Percentiles rank a stretch among this genome's conserved stretches.
These are phyloP conservation scores for Cichorium intybus DNA, from an alignment of 140 eudicot species.

Conservation along the genomic window DNA sequence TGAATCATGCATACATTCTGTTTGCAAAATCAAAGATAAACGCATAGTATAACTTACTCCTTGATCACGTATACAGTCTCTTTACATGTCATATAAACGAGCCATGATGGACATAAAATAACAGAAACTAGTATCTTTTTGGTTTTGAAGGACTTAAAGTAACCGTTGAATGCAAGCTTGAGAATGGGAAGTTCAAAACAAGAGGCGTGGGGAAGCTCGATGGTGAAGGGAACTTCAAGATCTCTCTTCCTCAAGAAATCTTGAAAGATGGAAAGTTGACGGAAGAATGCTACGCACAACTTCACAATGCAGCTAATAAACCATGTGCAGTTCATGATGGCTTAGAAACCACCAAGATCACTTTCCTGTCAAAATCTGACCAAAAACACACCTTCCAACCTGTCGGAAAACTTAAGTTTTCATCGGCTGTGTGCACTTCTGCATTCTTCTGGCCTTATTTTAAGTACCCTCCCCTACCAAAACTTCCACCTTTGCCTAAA, in stretches of 20 bases:
- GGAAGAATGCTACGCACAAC: slow-evolving; percentile 77
- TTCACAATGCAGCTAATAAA: slow-evolving; percentile 58
- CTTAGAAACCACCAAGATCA: slow-evolving; percentile 49
- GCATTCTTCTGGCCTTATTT: slow-evolving; percentile 65
- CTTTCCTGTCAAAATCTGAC: slow-evolving; percentile 32
- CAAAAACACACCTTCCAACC: slow-evolving; percentile 58
- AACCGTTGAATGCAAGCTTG: slow-evolving; percentile 70
- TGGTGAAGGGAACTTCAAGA: slow-evolving; percentile 61
- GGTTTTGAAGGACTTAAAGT: slow-evolving; percentile 60
- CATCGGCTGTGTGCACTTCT: slow-evolving; percentile 64
- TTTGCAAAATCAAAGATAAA: too few species aligned
- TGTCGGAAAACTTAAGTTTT: slow-evolving; percentile 54
- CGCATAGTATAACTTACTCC: too few species aligned
- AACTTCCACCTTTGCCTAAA: slow-evolving; percentile 38
- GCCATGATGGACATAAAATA: background rate
- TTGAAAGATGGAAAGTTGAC: slow-evolving; percentile 55
- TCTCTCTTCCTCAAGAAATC: slow-evolving; percentile 54
- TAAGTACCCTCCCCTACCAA: slow-evolving; percentile 56
- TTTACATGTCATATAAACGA: too few species aligned
- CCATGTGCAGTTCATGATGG: slow-evolving; percentile 72
- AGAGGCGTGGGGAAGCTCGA: slow-evolving; percentile 65
- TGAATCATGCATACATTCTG: too few species aligned
- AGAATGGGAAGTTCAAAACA: slow-evolving; percentile 46
- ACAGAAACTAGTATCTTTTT: background rate
- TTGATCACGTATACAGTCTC: too few species aligned